Conservation (phyloP, 176 grass and related monocot species). For the Musa schizocarpa region DNA sequence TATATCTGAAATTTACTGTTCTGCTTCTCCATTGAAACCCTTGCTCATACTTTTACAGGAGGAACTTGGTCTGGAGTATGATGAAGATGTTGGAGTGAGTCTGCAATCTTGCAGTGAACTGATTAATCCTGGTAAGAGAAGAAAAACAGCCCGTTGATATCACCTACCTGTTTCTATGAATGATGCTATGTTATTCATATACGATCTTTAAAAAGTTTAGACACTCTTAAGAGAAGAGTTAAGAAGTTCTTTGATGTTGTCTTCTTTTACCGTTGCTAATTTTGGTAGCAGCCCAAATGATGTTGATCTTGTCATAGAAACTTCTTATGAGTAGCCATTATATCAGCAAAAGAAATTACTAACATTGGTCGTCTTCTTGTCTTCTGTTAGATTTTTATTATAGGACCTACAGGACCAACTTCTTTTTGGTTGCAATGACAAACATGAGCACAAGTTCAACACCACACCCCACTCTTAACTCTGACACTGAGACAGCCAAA, state of each 20-base stretch:
- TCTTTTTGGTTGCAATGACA: too few species aligned
- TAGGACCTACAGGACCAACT: neutral
- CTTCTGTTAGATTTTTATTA: neutral
- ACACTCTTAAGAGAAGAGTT: neutral
- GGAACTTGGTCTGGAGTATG: slow-evolving; percentile 93
- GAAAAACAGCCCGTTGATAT: slow-evolving; percentile 40
- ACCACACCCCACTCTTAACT: neutral
- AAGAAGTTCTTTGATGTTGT: too few species aligned
- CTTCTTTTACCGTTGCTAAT: neutral
- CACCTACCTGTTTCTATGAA: neutral
- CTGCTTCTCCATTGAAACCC: slow-evolving; percentile 6
- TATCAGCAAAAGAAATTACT: neutral
- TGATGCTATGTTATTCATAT: slow-evolving; percentile 1
- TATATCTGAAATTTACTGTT: neutral
- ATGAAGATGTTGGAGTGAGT: slow-evolving; percentile 76
- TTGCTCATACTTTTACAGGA: slow-evolving; percentile 45
- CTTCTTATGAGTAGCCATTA: neutral
- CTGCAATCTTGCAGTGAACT: slow-evolving; percentile 56
- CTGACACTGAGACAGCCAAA: neutral
- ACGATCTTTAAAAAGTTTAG: neutral
- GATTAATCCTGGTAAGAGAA: slow-evolving; percentile 53
- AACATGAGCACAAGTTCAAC: too few species aligned
- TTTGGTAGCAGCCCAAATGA: neutral
- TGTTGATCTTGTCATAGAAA: neutral
- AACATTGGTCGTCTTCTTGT: neutral